Conservation (phyloP, 768 basidiomycete species). For the Trametes punicea region DNA sequence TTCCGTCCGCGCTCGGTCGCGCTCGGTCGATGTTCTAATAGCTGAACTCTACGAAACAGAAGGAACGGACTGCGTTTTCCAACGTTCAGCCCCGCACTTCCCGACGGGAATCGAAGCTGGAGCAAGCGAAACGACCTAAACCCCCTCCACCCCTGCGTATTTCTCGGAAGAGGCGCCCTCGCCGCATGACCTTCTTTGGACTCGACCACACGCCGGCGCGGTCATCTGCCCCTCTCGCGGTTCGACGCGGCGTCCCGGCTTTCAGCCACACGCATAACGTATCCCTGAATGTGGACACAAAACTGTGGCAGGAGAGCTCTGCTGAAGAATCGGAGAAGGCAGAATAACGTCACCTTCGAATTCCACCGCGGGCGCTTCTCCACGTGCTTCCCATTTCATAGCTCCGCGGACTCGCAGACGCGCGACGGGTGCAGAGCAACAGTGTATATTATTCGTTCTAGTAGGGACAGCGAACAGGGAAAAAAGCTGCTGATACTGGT, state of each 20-base stretch:
- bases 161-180: slow-evolving; percentile 1
- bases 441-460: slow-evolving; percentile 17
- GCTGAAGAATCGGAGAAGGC: too few relatives aligned
- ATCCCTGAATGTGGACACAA: not conserved
- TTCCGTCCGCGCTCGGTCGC: too few relatives aligned
- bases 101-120: not conserved
- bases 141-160: slow-evolving; percentile 2
- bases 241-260: not conserved
- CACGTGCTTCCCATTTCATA: not conserved
- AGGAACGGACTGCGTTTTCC: not conserved
- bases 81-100: slow-evolving; percentile 5
- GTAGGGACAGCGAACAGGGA: not conserved
- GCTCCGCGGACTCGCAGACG: slow-evolving; percentile 7
- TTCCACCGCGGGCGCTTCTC: not conserved
- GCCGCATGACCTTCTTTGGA: slow-evolving; percentile 10
- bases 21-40: not conserved
- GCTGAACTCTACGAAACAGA: not conserved
- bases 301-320: too few relatives aligned
- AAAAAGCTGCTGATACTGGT: slow-evolving; percentile 14
- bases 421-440: not conserved
- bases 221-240: not conserved
- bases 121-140: not conserved
- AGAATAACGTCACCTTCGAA: not conserved
- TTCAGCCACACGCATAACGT: too few relatives aligned
- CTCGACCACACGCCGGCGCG: not conserved